Conservation (phyloP, 768 basidiomycete species). For the Tulasnella sp. region DNA sequence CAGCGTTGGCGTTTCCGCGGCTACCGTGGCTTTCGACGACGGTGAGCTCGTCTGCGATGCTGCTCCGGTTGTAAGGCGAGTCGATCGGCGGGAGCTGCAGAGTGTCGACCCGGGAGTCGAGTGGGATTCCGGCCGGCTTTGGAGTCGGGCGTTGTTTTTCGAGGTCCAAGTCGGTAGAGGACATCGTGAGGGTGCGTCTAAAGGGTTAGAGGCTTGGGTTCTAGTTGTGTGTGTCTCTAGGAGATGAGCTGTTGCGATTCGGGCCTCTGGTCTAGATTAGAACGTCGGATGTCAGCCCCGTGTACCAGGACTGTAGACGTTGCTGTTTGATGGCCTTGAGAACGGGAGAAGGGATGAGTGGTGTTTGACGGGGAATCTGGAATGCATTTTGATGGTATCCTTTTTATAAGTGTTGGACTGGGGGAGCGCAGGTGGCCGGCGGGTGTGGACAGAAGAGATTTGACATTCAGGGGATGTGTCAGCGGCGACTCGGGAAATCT, state of each 20-base stretch:
- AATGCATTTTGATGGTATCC: not conserved
- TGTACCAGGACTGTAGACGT: not conserved
- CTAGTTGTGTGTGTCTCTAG: not conserved
- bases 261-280: not conserved
- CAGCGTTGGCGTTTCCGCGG: not conserved
- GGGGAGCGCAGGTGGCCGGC: not conserved
- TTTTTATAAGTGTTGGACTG: not conserved
- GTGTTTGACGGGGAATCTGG: not conserved
- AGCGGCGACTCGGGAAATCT: not conserved
- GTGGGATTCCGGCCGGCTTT: not conserved
- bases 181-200: not conserved
- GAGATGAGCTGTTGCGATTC: not conserved
- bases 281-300: not conserved
- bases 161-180: not conserved
- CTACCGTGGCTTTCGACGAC: constrained; percentile 9
- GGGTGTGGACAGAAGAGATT: not conserved
- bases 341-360: not conserved
- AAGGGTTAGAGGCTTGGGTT: not conserved
- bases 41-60: constrained; percentile 21
- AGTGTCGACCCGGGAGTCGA: constrained; percentile 1
- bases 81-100: not conserved
- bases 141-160: not conserved
- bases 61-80: not conserved
- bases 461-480: not conserved
- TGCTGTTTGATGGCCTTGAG: not conserved